phyloP scores from a whole-genome alignment of 2,329 filamentous ascomycete species.

The Penicillium sp. region DNA sequence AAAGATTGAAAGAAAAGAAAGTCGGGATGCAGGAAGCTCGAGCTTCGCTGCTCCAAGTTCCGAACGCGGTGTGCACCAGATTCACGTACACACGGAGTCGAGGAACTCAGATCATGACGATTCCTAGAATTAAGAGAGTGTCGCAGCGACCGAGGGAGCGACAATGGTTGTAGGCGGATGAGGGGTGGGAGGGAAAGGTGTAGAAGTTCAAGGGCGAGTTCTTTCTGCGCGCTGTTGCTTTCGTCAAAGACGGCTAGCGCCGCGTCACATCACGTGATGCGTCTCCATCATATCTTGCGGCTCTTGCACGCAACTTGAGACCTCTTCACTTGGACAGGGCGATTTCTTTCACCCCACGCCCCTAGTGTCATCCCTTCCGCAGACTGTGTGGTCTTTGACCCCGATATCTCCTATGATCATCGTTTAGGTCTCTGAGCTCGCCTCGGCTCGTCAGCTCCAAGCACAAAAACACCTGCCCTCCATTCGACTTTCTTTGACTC shows the following conservation, averaged over 20 bases:
- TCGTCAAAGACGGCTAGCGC: conserved; percentile 13
- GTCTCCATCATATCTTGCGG: conserved; percentile 1
- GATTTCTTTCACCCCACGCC: neutral
- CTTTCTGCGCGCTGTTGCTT: conserved; percentile 15
- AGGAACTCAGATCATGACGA: conserved; percentile 20
- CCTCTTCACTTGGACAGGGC: conserved; percentile 3
- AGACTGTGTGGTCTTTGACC: neutral
- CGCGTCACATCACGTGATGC: conserved; percentile 12
- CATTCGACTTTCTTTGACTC: conserved; percentile 1
- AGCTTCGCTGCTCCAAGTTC: conserved; percentile 5
- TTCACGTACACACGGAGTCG: conserved; percentile 25
- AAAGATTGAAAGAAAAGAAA: conserved; percentile 3
- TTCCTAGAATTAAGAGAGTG: conserved; percentile 2
- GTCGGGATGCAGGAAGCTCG: conserved; percentile 7
- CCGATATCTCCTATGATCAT: conserved; percentile 6
- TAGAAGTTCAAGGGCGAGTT: conserved; percentile 12
- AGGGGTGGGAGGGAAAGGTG: neutral
- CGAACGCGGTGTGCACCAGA: conserved; percentile 18
- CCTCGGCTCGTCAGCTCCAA: conserved; percentile 2
- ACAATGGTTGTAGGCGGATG: conserved; percentile 6
- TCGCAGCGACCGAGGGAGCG: neutral
- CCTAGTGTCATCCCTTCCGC: neutral
- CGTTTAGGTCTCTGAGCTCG: conserved; percentile 5
- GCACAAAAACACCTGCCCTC: neutral
- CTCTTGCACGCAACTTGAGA: neutral